Percentiles rank a stretch among this genome's conserved stretches.
Conservation (phyloP, 176 grass and related monocot genomes). For the Phoenix roebelenii region DNA sequence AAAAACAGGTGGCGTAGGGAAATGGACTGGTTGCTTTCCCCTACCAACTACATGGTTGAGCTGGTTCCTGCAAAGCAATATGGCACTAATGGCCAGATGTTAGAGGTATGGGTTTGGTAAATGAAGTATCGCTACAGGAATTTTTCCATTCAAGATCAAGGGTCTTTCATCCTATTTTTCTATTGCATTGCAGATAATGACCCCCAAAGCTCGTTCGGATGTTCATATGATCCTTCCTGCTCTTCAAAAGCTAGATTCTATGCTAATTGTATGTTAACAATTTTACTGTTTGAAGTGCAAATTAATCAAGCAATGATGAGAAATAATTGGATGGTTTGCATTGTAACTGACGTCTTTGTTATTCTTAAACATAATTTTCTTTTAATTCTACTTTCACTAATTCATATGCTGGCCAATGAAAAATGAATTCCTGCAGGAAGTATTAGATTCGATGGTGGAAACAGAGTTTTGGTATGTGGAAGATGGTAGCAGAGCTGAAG, state of each 20-base stretch:
- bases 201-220: slow-evolving; percentile 84
- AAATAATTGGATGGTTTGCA: too few relatives aligned
- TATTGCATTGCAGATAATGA: slow-evolving; percentile 72
- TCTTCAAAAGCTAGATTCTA: slow-evolving; percentile 90
- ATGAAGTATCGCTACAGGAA: too few relatives aligned
- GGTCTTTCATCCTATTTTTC: neutral
- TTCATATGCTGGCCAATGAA: neutral
- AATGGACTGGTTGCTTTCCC: slow-evolving; percentile 96
- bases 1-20: slow-evolving; percentile 82
- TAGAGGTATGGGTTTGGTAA: slow-evolving; percentile 44
- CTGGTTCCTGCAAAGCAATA: slow-evolving; percentile 88
- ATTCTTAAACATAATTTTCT: too few relatives aligned
- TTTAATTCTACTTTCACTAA: too few relatives aligned
- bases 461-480: slow-evolving; percentile 89
- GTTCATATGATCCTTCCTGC: slow-evolving; percentile 91
- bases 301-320: too few relatives aligned
- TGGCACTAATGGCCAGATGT: slow-evolving; percentile 52
- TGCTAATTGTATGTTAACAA: slow-evolving; percentile 66
- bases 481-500: slow-evolving; percentile 48
- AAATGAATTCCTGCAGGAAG: slow-evolving; percentile 49
- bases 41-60: slow-evolving; percentile 91
- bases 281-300: too few relatives aligned
- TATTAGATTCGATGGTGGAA: slow-evolving; percentile 78
- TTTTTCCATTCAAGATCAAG: neutral
- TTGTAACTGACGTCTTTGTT: too few relatives aligned